Conservation (phyloP, 176 grass and related monocot genomes). For the Dactylis glomerata region DNA sequence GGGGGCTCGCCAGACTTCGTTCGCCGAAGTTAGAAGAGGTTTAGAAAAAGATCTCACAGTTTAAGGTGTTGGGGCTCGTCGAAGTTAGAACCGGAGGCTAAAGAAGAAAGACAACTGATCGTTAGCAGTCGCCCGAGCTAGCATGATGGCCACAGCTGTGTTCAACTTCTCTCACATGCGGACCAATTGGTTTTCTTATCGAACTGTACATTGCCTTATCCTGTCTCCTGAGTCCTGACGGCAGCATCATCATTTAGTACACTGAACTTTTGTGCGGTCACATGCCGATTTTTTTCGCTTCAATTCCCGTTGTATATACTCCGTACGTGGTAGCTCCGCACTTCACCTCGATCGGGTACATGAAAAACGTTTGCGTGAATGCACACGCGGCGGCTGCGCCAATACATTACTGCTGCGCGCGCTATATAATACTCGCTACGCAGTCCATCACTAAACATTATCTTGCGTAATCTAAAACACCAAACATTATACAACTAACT, state of each 20-base stretch:
- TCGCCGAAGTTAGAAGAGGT: too few relatives aligned
- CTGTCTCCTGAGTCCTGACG: neutral
- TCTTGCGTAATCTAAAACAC: neutral
- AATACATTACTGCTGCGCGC: neutral
- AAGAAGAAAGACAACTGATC: too few relatives aligned
- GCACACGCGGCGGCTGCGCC: neutral
- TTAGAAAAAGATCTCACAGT: too few relatives aligned
- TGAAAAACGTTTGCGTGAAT: neutral
- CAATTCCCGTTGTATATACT: neutral
- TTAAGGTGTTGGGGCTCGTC: too few relatives aligned
- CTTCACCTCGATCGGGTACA: neutral
- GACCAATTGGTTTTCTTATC: neutral
- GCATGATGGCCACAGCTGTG: neutral
- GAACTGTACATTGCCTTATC: neutral
- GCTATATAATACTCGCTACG: neutral
- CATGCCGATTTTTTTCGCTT: neutral
- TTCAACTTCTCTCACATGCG: neutral
- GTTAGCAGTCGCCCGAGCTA: neutral
- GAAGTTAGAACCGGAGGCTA: too few relatives aligned
- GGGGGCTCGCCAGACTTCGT: too few relatives aligned
- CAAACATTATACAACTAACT: neutral
- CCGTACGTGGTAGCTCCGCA: neutral
- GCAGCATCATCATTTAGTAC: neutral
- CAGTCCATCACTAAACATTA: neutral
- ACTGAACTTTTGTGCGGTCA: neutral